Evolutionary conservation across 257 asterid species (phyloP).

Genomic region (Solanum ossicruentum): DNA sequence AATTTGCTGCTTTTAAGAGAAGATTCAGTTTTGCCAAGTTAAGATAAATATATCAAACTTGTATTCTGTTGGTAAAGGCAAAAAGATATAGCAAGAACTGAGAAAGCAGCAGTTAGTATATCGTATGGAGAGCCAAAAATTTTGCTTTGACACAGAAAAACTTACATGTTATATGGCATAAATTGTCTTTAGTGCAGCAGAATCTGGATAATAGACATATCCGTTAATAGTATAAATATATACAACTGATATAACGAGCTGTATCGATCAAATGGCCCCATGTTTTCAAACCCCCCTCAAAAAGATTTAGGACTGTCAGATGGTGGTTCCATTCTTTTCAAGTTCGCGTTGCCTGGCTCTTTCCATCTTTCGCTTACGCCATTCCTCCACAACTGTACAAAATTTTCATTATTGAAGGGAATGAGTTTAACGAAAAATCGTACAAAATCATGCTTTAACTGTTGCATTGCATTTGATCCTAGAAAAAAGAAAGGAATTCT

Average conservation of each 20-base stretch:
- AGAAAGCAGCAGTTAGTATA: background rate
- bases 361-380: conserved; percentile 92
- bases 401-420: background rate
- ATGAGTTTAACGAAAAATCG: background rate
- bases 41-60: background rate
- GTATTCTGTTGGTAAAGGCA: background rate
- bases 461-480: background rate
- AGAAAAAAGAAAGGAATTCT: no score
- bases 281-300: background rate
- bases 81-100: background rate
- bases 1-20: background rate
- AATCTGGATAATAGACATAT: background rate
- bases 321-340: conserved; percentile 34
- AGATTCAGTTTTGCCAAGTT: background rate
- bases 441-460: background rate
- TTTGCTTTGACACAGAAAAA: background rate
- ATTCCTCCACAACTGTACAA: conserved; percentile 64
- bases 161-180: background rate
- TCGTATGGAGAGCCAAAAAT: background rate
- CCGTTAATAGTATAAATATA: background rate
- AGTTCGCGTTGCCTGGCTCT: conserved; percentile 66
- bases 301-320: background rate
- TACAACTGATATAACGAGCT: background rate
- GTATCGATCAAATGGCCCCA: background rate
- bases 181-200: background rate